These are phyloP conservation scores for Calocera viscosa DNA, from an alignment of 768 basidiomycete genomes.

Conservation along the genomic window DNA sequence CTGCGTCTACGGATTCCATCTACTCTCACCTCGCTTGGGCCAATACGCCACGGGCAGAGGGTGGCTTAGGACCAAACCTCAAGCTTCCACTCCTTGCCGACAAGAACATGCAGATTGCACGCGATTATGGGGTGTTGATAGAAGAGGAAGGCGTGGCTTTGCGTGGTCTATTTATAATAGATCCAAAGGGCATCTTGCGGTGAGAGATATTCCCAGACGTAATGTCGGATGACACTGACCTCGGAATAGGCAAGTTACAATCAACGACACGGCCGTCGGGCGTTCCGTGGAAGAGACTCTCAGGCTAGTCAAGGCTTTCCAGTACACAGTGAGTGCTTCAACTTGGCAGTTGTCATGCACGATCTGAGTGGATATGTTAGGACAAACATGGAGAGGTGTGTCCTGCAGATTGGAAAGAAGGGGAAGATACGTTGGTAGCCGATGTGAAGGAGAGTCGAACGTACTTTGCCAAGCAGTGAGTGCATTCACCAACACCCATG, in stretches of 20 bases:
- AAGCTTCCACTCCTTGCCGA: conserved; percentile 75
- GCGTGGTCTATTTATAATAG: conserved; percentile 76
- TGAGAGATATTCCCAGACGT: conserved; percentile 21
- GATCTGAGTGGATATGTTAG: conserved; percentile 28
- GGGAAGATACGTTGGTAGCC: conserved; percentile 68
- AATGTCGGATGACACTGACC: neutral
- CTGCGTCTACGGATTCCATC: conserved; percentile 80
- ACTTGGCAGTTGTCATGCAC: neutral
- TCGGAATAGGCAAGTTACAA: conserved; percentile 53
- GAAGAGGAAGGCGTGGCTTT: conserved; percentile 82
- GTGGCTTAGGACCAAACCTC: conserved; percentile 82
- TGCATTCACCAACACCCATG: neutral
- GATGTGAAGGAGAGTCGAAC: conserved; percentile 61
- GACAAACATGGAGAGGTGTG: conserved; percentile 87
- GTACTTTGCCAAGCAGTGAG: conserved; percentile 40
- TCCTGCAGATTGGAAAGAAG: conserved; percentile 81
- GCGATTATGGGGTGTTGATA: conserved; percentile 74
- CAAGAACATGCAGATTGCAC: conserved; percentile 53
- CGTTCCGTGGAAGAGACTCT: conserved; percentile 88
- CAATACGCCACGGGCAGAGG: conserved; percentile 64
- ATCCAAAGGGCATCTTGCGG: conserved; percentile 68
- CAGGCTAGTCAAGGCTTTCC: conserved; percentile 86
- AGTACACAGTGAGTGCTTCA: conserved; percentile 53
- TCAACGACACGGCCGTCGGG: conserved; percentile 91
- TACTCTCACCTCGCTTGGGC: conserved; percentile 84